Evolutionary conservation across 371 early-diverging fungal genomes (phyloP).

Genomic region (Capillidium rhysosporum): DNA sequence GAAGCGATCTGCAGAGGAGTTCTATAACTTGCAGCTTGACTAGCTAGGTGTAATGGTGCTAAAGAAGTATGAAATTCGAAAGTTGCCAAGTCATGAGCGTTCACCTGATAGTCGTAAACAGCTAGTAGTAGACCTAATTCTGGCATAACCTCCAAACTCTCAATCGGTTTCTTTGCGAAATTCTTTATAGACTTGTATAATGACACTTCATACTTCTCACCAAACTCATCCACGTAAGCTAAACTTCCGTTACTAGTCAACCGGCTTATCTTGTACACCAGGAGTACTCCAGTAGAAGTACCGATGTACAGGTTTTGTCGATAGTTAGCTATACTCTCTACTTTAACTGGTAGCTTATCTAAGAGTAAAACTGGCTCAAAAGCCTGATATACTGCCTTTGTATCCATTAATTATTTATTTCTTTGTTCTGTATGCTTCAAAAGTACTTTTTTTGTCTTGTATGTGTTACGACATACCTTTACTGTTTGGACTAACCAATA

Average conservation of each 20-base stretch:
- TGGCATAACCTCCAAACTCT: constrained; percentile 55
- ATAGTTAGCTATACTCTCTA: neutral
- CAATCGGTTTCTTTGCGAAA: constrained; percentile 48
- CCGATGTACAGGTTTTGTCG: constrained; percentile 7
- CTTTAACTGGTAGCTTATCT: constrained; percentile 2
- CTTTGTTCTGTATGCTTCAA: too few relatives aligned
- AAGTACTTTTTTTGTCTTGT: too few relatives aligned
- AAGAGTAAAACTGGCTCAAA: constrained; percentile 2
- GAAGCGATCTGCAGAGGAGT: neutral
- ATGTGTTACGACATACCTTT: too few relatives aligned
- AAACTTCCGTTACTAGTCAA: neutral
- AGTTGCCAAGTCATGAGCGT: neutral
- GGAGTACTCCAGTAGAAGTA: constrained; percentile 6
- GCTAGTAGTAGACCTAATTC: constrained; percentile 53
- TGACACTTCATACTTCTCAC: constrained; percentile 25
- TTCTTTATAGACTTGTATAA: constrained; percentile 41
- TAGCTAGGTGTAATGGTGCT: neutral
- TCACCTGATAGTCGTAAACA: constrained; percentile 24
- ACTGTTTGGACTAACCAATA: too few relatives aligned
- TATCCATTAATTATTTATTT: neutral
- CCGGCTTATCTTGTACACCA: constrained; percentile 4
- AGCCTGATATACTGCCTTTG: neutral
- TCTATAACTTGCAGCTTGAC: neutral
- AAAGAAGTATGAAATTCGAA: neutral
- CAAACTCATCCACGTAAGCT: constrained; percentile 7